Conservation (phyloP, 2,329 filamentous ascomycete genomes). For the Penicillium sp. region DNA sequence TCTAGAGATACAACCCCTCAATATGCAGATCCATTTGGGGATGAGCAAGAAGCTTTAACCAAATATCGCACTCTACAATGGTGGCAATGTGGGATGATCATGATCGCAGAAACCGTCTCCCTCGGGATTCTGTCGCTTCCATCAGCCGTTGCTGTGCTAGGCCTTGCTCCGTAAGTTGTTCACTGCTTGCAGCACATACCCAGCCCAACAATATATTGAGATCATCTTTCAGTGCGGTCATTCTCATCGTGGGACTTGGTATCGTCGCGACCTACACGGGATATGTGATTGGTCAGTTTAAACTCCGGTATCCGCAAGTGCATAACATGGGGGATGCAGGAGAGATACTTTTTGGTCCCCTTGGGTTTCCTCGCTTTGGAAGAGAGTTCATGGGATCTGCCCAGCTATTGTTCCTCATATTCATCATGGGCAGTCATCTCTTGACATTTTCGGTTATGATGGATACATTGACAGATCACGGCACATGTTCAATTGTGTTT, state of each 20-base stretch:
- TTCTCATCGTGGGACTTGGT: conserved; percentile 54
- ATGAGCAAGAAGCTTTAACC: conserved; percentile 10
- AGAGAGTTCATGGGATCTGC: conserved; percentile 61
- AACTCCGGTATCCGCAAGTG: conserved; percentile 55
- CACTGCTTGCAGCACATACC: background rate
- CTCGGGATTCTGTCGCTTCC: conserved; percentile 57
- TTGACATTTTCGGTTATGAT: conserved; percentile 67
- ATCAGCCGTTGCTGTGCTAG: conserved; percentile 50
- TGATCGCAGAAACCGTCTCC: conserved; percentile 39
- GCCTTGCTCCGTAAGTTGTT: conserved; percentile 47
- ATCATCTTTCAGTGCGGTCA: conserved; percentile 42
- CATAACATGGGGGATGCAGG: conserved; percentile 68
- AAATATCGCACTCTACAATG: conserved; percentile 15
- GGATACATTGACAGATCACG: conserved; percentile 60
- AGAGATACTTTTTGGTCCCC: conserved; percentile 57
- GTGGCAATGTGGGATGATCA: conserved; percentile 21
- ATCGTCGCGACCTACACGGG: conserved; percentile 57
- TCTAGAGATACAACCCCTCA: background rate
- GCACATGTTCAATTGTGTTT: conserved; percentile 61
- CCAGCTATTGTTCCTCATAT: conserved; percentile 62
- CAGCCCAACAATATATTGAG: background rate
- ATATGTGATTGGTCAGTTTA: conserved; percentile 59
- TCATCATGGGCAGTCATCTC: conserved; percentile 67
- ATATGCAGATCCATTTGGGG: conserved; percentile 11
- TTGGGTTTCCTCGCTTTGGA: conserved; percentile 56